Evolutionary conservation across 108 stramenopile genomes (phyloP).

Genomic region (Seminavis robusta): DNA sequence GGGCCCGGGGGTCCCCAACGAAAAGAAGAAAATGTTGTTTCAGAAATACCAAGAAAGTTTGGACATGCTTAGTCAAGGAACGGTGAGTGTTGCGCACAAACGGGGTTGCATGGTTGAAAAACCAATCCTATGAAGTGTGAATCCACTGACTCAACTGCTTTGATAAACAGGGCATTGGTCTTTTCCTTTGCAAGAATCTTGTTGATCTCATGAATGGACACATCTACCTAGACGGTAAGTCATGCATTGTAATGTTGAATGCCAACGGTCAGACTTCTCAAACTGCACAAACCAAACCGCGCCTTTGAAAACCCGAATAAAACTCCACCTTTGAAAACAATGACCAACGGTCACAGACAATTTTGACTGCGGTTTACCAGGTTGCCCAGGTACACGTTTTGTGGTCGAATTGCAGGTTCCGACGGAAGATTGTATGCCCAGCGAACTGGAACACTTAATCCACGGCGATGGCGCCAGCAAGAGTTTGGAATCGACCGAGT

Average conservation of each 20-base stretch:
- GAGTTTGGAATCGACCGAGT: background rate
- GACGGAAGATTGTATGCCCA: background rate
- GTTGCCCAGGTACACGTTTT: slow-evolving; percentile 10
- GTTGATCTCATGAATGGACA: slow-evolving; percentile 49
- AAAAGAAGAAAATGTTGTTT: slow-evolving; percentile 26
- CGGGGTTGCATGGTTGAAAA: background rate
- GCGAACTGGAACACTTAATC: background rate
- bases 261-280: no score
- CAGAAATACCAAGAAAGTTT: slow-evolving; percentile 37
- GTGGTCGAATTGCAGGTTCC: slow-evolving; percentile 1
- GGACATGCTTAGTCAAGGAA: slow-evolving; percentile 28
- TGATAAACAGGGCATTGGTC: slow-evolving; percentile 28
- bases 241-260: no score
- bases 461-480: background rate
- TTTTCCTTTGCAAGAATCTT: slow-evolving; percentile 44
- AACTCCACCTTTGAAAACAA: no score
- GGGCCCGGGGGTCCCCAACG: slow-evolving; percentile 34
- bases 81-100: background rate
- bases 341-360: no score
- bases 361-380: slow-evolving; percentile 8
- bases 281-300: no score
- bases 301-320: no score
- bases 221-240: slow-evolving; percentile 46
- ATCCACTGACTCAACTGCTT: background rate
- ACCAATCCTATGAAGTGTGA: background rate